Base-by-base conservation (phyloP, 352 stramenopile species). In the Pythium guiyangense region DNA sequence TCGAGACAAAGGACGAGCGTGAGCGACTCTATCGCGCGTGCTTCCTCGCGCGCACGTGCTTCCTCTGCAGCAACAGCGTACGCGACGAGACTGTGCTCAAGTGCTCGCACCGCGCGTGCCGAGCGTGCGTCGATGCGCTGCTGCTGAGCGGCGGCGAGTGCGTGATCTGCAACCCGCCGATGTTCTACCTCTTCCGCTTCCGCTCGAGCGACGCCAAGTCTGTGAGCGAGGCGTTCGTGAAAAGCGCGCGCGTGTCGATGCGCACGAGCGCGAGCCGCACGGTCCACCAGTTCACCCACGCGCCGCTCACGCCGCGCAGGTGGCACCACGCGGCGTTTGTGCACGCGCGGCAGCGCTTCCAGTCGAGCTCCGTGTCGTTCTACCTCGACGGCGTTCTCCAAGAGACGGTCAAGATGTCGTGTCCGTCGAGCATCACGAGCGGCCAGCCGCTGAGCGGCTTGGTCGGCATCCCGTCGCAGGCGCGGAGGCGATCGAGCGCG, bases 171-270 rank as follows among this genome's bases (percentile, higher is more conserved):
- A 91, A 91, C 43, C 71, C 78, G 10, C 81, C 81, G 3, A 86
- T 75, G 51, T 86, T 91, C 52, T 89, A 85, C 54, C 51, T 91
- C 14, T 89, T 82, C 40, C 70, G 81, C 22, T 81, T 88, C 66
- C 78, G 81, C 1, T 91, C 81, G 9, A 63, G 75, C 17, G 81
- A 91, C 49, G 67, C 70, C 17, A 88, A 88, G 47, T 89, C 77
- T 3, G 72, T 91, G 18, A 80, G 69, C 45, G 81, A 91, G 62
- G 54, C 75, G 20, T 89, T 86, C 50, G 42, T 91, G 11, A 83
- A 83, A 60, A 78, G 78, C 27, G 51, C 69, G 5, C 85, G 79
- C 49, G 27, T 91, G n/a, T 79, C 56, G 53, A 91, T 91, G 78
- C 66, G 77, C 11, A 89, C 81, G 46, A 88, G 64, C 37, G 53